These are phyloP conservation scores for Ustilago esculenta DNA, from an alignment of 1,284 basidiomycete genomes.

Conservation along the genomic window DNA sequence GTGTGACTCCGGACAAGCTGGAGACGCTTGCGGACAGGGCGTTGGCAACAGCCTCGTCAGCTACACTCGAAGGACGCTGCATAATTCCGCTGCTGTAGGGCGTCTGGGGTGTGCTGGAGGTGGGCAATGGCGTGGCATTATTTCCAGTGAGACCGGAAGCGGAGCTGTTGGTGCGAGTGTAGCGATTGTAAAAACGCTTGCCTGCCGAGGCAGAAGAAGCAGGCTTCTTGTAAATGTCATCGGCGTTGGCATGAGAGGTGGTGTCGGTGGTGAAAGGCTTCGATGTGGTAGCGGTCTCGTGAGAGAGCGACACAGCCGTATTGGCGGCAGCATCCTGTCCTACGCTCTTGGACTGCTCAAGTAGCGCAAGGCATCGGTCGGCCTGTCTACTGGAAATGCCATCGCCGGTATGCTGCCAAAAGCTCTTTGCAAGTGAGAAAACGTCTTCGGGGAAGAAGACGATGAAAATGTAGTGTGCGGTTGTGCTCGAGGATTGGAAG, in stretches of 20 bases:
- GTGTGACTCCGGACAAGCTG: slow-evolving; percentile 23
- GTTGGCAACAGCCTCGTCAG: slow-evolving; percentile 12
- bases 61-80: slow-evolving; percentile 20
- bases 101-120: slow-evolving; percentile 21
- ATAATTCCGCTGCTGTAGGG: slow-evolving; percentile 36
- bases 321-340: slow-evolving; percentile 17
- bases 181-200: slow-evolving; percentile 52
- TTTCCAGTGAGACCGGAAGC: slow-evolving; percentile 7
- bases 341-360: slow-evolving; percentile 45
- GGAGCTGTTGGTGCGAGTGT: slow-evolving; percentile 42
- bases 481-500: slow-evolving; percentile 25
- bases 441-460: slow-evolving; percentile 77
- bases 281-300: neutral
- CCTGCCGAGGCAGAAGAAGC: slow-evolving; percentile 15
- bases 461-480: slow-evolving; percentile 71
- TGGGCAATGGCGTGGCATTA: slow-evolving; percentile 27
- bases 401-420: slow-evolving; percentile 94
- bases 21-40: slow-evolving; percentile 17
- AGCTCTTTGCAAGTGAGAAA: slow-evolving; percentile 83
- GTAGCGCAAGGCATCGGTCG: slow-evolving; percentile 75
- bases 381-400: slow-evolving; percentile 89
- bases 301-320: neutral
- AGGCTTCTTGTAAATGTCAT: slow-evolving; percentile 42
- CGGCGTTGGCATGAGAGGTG: neutral
- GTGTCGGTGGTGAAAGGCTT: neutral